Conservation (phyloP, 371 early-diverging fungal genomes). For the Mucor circinelloides region DNA sequence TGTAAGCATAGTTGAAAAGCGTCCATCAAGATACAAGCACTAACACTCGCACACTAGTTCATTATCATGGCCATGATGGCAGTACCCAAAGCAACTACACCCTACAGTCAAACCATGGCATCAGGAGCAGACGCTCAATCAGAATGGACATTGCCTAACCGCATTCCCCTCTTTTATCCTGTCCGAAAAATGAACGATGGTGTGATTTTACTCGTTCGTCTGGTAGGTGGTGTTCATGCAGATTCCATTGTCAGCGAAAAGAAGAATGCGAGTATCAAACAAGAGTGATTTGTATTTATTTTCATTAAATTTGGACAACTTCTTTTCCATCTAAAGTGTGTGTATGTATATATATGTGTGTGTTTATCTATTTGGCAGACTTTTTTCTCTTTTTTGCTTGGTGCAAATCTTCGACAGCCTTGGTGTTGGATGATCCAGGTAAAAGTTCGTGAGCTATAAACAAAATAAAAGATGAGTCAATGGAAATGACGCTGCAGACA, state of each 20-base stretch:
- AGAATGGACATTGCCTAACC: constrained; percentile 44
- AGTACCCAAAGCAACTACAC: constrained; percentile 32
- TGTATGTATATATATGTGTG: not conserved
- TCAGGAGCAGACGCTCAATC: constrained; percentile 30
- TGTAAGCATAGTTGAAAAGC: constrained; percentile 32
- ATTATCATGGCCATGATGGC: constrained; percentile 58
- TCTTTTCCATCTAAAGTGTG: not conserved
- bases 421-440: constrained; percentile 41
- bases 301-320: not conserved
- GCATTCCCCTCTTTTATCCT: constrained; percentile 44
- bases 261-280: constrained; percentile 20
- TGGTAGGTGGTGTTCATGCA: constrained; percentile 45
- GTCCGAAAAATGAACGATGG: constrained; percentile 49
- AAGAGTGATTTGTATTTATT: constrained; percentile 12
- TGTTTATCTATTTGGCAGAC: not conserved
- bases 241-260: constrained; percentile 44
- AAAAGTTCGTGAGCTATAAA: constrained; percentile 37
- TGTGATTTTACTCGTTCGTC: constrained; percentile 34
- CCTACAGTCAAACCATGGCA: constrained; percentile 30
- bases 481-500: not conserved
- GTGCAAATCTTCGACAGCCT: constrained; percentile 50
- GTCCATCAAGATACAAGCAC: not conserved
- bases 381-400: constrained; percentile 23
- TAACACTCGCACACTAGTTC: constrained; percentile 31
- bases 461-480: not conserved